phyloP scores from a whole-genome alignment of 768 basidiomycete genomes.

The Suillus paluster region DNA sequence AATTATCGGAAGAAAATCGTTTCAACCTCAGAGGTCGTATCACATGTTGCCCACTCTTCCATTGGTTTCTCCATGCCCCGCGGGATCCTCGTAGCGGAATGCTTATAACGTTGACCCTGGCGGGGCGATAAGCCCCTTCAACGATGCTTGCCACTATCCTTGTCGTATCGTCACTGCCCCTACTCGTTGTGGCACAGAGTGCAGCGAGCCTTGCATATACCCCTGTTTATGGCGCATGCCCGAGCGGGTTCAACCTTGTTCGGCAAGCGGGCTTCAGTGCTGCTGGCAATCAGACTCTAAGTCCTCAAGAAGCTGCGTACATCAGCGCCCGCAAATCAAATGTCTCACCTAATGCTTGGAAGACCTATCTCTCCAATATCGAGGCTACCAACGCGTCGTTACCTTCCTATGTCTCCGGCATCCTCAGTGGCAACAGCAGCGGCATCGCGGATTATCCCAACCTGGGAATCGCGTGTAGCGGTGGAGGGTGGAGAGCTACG shows the following conservation, averaged over 20 bases:
- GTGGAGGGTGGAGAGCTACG: slow-evolving; percentile 48
- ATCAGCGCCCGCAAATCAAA: slow-evolving; percentile 28
- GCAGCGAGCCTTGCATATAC: slow-evolving; percentile 14
- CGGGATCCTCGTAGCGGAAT: not conserved
- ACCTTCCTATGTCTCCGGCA: slow-evolving; percentile 34
- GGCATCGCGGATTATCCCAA: slow-evolving; percentile 7
- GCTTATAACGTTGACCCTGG: not conserved
- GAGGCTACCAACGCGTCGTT: slow-evolving; percentile 24
- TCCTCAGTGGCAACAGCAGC: slow-evolving; percentile 19
- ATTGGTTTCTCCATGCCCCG: not conserved
- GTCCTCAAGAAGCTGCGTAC: slow-evolving; percentile 36
- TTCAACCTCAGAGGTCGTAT: not conserved
- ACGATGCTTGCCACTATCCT: slow-evolving; percentile 13
- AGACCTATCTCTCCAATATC: slow-evolving; percentile 36
- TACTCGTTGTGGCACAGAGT: slow-evolving; percentile 3
- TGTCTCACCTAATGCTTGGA: slow-evolving; percentile 40
- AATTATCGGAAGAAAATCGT: not conserved
- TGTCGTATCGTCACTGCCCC: slow-evolving; percentile 7
- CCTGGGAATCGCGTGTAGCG: slow-evolving; percentile 40
- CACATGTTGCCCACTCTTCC: not conserved
- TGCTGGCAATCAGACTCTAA: slow-evolving; percentile 30
- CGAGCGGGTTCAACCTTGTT: slow-evolving; percentile 11
- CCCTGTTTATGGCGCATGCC: slow-evolving; percentile 9
- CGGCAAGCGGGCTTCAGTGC: slow-evolving; percentile 6
- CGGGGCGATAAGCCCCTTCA: not conserved